Base-by-base conservation (phyloP, 2,329 filamentous ascomycete species). In the Dothistroma septosporum region DNA sequence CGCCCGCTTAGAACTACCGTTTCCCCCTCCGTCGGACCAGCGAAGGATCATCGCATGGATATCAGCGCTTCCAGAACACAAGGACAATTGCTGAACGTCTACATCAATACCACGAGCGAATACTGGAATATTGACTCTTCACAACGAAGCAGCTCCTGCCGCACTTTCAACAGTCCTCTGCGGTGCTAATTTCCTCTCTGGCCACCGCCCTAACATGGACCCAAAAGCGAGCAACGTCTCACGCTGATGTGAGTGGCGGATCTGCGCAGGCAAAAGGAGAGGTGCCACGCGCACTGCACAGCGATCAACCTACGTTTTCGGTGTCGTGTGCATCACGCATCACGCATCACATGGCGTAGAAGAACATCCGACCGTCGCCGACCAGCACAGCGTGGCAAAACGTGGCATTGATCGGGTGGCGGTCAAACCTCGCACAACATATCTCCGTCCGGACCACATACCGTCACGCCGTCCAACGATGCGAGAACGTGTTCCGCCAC, bases 231-330 rank as follows among this genome's bases (percentile, higher is more conserved):
- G 37, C 37, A 44, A 50, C 28, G 22, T 28, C 35, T 28, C 41
- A 46, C 41, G 53, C 53, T 55, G 53, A 55, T 37, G 53, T 37
- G 53, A 47, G 53, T 55, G 53, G 41, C 41, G 53, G 21, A 44
- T 41, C 35, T 47, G 9, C 21, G 35, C 53, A 55, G 53, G 53
- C 53, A 37, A 32, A 19, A 47, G 37, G 53, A 55, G 19, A 46
- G 53, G 53, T 47, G 53, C 53, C 53, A 55, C 47, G 47, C 12
- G 28, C 47, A 4, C 2, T 2, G 37, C 12, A 12, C 47, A 16
- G 28, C 10, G 21, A 50, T 7, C 47, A 31, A 50, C 12, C 19
- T 28, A n/a, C 6, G 10, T 4, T 19, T 16, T 44, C 41, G 14
- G 9, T 44, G 6, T 44, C n/a, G 47, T 24, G 28, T 50, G 28